Conservation (phyloP, 139 green algal species). For the Closterium sp. region DNA sequence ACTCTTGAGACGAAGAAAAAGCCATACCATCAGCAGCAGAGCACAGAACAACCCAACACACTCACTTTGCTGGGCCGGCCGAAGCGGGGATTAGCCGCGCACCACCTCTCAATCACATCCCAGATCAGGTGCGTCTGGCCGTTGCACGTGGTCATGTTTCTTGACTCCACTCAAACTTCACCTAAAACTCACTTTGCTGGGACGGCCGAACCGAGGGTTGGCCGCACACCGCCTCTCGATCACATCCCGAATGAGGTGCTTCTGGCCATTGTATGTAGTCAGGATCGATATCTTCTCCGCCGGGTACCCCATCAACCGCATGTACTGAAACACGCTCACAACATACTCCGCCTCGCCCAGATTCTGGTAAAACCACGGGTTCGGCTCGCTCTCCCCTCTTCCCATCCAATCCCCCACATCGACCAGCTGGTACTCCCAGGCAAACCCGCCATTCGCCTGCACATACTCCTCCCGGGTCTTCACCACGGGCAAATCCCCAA, state of each 20-base stretch:
- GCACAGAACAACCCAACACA: too few relatives aligned
- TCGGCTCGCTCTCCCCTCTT: conserved; percentile 76
- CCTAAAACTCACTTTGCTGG: conserved; percentile 70
- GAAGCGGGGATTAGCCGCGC: conserved; percentile 79
- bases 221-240: conserved; percentile 79
- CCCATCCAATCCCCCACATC: conserved; percentile 83
- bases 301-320: conserved; percentile 93
- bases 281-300: conserved; percentile 88
- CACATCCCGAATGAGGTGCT: conserved; percentile 89
- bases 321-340: conserved; percentile 85
- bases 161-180: too few relatives aligned
- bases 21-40: too few relatives aligned
- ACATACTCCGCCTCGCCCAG: conserved; percentile 92
- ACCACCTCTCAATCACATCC: conserved; percentile 88
- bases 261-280: conserved; percentile 98
- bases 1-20: too few relatives aligned
- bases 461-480: conserved; percentile 11
- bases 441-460: conserved; percentile 88
- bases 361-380: conserved; percentile 95
- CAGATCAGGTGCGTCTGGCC: conserved; percentile 91
- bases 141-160: conserved; percentile 99
- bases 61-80: conserved; percentile 80
- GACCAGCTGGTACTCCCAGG: conserved; percentile 85
- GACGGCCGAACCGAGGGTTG: conserved; percentile 81
- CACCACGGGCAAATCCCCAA: conserved; percentile 86